Conservation (phyloP, 1,139 yeast species). For the Lizanozyma gosingica region DNA sequence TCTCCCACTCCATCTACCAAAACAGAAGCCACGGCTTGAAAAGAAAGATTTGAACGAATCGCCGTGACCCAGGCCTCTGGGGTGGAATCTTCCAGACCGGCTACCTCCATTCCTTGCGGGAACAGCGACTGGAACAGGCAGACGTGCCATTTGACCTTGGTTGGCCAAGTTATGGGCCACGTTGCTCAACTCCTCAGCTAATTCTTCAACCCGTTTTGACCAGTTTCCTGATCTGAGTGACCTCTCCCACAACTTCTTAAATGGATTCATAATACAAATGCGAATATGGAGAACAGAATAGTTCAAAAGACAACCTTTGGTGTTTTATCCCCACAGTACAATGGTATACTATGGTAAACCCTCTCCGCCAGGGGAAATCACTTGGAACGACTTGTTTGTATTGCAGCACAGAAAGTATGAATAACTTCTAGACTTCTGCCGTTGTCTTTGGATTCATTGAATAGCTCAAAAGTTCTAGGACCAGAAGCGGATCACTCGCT, state of each 20-base stretch:
- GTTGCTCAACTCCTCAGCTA: constrained; percentile 17
- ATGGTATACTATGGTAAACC: too few relatives aligned
- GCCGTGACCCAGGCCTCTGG: background rate
- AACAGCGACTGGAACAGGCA: constrained; percentile 19
- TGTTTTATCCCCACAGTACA: too few relatives aligned
- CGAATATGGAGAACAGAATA: background rate
- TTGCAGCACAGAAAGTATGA: too few relatives aligned
- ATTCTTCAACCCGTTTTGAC: constrained; percentile 21
- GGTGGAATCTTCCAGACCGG: background rate
- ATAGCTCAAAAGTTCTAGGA: too few relatives aligned
- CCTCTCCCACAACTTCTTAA: background rate
- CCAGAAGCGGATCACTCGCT: too few relatives aligned
- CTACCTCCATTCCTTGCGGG: constrained; percentile 10
- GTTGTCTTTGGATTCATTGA: too few relatives aligned
- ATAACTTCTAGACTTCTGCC: too few relatives aligned
- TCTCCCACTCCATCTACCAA: too few relatives aligned
- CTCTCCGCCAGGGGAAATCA: too few relatives aligned
- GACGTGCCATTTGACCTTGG: constrained; percentile 11
- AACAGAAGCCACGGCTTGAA: background rate
- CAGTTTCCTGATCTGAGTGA: constrained; percentile 18
- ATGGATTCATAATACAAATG: background rate
- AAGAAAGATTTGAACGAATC: background rate
- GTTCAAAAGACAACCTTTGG: too few relatives aligned
- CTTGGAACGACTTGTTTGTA: too few relatives aligned
- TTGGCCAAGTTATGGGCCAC: constrained; percentile 4